Evolutionary conservation across 805 yeast genomes (phyloP), one percentile per base, ranked within the genome.

Genomic region (Wickerhamiella domercqiae): DNA sequence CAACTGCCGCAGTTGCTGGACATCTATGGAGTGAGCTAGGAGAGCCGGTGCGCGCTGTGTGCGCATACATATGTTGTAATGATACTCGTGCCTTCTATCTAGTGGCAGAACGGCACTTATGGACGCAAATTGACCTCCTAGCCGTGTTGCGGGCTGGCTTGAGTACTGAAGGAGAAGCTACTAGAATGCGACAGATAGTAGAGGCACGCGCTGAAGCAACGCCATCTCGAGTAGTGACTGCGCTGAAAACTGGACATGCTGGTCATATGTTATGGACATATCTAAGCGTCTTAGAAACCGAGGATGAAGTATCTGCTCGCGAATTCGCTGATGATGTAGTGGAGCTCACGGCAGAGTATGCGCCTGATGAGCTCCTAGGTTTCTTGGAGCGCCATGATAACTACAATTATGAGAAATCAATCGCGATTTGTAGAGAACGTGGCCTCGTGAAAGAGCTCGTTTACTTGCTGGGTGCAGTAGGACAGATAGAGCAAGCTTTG

Each of bases 401-500:
- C 20, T 71, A 76, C 46, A 70, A 79, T 43, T 70, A 84, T 31
- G 78, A 73, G 30, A 47, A 53, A 22, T 94, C 95, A 0, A 70
- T 86, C n/a, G 55, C 59, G 11, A 54, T 77, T 1, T 81, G 93
- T 49, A 73, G 74, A 42, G 41, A 53, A 7, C 60, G 65, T 17
- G 64, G 65, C 1, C 65, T 68, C 29, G 66, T 65, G 29, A 72
- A 76, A 29, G 97, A 87, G 50, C 62, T 84, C 29, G 93, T 90
- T 0, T 84, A 73, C 50, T 57, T 90, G 21, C 66, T 82, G 43
- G 93, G 94, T 3, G 72, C 73, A 48, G 75, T 80, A 19, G 97
- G 98, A 1, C 79, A 80, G 46, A 73, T 75, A 39, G 68, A 67
- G 43, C 69, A 72, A 43, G 97, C 97, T 0, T 59, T 87, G 48